A percentile compares a stretch with the other conserved stretches of the same genome.
These are phyloP conservation scores for Alternaria ethzedia DNA, from an alignment of 2,329 filamentous ascomycete genomes.

Conservation along the genomic window DNA sequence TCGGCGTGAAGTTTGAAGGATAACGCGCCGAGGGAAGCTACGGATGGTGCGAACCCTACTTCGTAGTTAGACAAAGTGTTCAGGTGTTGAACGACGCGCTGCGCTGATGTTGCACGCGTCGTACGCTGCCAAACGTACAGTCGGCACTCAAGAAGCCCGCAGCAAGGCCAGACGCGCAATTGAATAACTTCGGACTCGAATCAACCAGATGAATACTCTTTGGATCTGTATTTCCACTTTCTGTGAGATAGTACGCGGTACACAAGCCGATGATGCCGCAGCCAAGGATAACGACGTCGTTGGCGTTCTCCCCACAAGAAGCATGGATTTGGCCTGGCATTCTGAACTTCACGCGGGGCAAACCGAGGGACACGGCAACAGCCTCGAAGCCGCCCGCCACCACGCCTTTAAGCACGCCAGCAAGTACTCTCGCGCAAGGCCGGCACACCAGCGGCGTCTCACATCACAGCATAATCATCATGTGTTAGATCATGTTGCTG, in stretches of 20 bases:
- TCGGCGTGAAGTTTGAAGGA: conserved; percentile 72
- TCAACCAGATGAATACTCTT: conserved; percentile 65
- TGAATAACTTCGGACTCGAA: conserved; percentile 66
- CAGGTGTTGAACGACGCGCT: background rate
- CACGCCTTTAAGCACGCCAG: background rate
- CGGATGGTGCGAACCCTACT: conserved; percentile 63
- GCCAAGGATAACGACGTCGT: conserved; percentile 48
- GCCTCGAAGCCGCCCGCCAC: background rate
- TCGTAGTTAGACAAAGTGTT: background rate
- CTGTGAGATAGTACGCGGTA: conserved; percentile 69
- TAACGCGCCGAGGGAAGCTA: conserved; percentile 66
- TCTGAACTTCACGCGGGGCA: conserved; percentile 2
- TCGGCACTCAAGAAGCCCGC: conserved; percentile 76
- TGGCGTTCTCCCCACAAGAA: conserved; percentile 10
- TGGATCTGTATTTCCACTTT: conserved; percentile 45
- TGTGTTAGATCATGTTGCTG: background rate
- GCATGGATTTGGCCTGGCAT: conserved; percentile 1
- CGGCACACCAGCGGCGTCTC: background rate
- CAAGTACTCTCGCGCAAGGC: background rate
- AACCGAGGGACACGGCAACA: background rate
- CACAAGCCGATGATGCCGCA: conserved; percentile 55
- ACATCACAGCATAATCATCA: background rate
- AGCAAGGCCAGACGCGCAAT: conserved; percentile 75
- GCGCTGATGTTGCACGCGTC: background rate
- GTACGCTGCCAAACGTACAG: conserved; percentile 53